Evolutionary conservation across 148 eudicot species (phyloP).

Genomic region (Linanthus parryae): DNA sequence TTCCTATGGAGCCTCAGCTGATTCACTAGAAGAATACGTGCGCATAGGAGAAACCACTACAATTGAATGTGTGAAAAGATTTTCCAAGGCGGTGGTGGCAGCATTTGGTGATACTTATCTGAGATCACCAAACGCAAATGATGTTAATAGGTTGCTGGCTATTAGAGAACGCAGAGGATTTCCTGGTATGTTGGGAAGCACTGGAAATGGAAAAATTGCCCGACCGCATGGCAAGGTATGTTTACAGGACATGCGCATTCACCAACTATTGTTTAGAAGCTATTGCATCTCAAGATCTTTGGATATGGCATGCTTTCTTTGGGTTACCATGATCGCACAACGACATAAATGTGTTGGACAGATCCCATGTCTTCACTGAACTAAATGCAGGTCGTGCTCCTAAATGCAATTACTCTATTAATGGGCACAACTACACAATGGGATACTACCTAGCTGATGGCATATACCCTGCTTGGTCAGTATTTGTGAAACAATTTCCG

Average conservation of each 20-base stretch:
- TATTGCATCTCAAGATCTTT: neutral
- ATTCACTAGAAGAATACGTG: neutral
- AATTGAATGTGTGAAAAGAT: neutral
- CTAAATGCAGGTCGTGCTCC: neutral
- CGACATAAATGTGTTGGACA: neutral
- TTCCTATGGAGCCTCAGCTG: neutral
- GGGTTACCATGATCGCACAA: neutral
- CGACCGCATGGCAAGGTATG: neutral
- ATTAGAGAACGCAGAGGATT: neutral
- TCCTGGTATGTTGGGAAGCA: neutral
- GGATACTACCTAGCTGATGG: neutral
- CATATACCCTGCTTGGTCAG: neutral
- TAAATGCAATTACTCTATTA: neutral
- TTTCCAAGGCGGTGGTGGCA: too few species aligned
- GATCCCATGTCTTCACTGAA: neutral
- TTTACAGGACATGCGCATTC: neutral
- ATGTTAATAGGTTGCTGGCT: neutral
- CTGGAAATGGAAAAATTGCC: slow-evolving; percentile 4
- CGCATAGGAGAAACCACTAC: neutral
- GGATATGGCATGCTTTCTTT: slow-evolving; percentile 4
- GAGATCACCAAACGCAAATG: neutral
- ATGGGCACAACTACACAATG: neutral
- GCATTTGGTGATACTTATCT: neutral
- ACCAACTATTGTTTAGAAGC: slow-evolving; percentile 4
- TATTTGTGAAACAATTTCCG: neutral